phyloP scores from a whole-genome alignment of 148 eudicot species.

The Camellia granthamiana region DNA sequence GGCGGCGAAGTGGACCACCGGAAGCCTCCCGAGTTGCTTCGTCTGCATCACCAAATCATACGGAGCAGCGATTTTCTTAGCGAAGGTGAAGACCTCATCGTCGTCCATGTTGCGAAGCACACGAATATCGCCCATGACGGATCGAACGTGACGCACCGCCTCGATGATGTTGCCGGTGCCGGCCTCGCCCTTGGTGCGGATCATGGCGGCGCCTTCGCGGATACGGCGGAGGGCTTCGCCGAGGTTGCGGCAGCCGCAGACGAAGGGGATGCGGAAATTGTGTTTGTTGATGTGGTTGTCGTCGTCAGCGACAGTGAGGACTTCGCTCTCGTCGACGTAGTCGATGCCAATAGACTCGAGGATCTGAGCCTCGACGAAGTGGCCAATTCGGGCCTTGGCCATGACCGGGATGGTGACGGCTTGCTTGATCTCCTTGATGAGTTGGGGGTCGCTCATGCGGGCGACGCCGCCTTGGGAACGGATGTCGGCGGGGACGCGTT shows the following conservation, averaged over 20 bases:
- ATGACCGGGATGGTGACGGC: constrained; percentile 94
- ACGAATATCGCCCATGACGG: constrained; percentile 74
- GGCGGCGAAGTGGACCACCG: constrained; percentile 90
- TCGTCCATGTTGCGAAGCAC: constrained; percentile 77
- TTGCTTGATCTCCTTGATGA: constrained; percentile 80
- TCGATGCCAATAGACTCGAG: constrained; percentile 80
- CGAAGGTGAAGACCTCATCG: constrained; percentile 75
- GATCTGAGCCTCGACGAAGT: constrained; percentile 93
- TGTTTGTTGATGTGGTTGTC: constrained; percentile 88
- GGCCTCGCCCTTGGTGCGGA: constrained; percentile 91
- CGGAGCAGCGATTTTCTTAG: constrained; percentile 72
- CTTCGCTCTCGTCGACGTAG: constrained; percentile 88
- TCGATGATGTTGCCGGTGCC: constrained; percentile 80
- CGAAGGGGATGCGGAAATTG: constrained; percentile 83
- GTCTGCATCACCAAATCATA: constrained; percentile 82
- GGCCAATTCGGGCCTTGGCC: constrained; percentile 94
- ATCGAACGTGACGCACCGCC: constrained; percentile 79
- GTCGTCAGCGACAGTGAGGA: constrained; percentile 75
- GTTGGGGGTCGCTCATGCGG: constrained; percentile 89
- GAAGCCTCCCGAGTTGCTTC: constrained; percentile 83
- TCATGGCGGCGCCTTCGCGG: constrained; percentile 94
- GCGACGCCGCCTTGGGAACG: constrained; percentile 95
- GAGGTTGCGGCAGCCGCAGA: constrained; percentile 85
- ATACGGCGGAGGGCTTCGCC: constrained; percentile 84
- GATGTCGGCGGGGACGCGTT: constrained; percentile 95